Conservation (phyloP, 2,329 filamentous ascomycete species). For the Tympanopsis confertula region DNA sequence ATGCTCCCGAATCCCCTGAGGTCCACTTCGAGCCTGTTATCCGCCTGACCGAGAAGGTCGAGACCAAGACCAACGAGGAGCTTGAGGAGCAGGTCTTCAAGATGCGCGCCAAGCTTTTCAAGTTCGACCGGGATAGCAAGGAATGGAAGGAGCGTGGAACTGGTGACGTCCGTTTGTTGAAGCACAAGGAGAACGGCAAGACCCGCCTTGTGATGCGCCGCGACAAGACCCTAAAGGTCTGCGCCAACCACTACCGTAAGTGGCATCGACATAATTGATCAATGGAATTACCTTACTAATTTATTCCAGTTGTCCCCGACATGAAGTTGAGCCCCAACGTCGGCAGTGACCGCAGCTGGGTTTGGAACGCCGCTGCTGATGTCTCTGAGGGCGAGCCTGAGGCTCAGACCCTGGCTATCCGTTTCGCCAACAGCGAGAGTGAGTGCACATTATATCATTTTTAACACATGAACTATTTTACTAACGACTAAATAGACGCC, state of each 20-base stretch:
- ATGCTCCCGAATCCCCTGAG: constrained; percentile 76
- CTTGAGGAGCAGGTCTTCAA: constrained; percentile 95
- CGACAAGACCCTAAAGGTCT: constrained; percentile 99
- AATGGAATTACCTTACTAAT: background rate
- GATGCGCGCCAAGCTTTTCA: constrained; percentile 99
- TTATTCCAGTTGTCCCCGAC: constrained; percentile 69
- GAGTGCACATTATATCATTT: constrained; percentile 26
- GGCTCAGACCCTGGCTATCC: constrained; percentile 88
- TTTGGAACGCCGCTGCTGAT: constrained; percentile 96
- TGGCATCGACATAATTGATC: constrained; percentile 7
- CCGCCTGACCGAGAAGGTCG: constrained; percentile 90
- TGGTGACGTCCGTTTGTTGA: constrained; percentile 87
- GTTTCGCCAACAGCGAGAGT: constrained; percentile 97
- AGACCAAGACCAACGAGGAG: constrained; percentile 97
- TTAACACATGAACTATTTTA: constrained; percentile 4
- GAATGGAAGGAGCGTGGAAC: constrained; percentile 99
- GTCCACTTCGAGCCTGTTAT: constrained; percentile 97
- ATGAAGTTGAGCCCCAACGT: constrained; percentile 99
- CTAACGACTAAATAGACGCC: constrained; percentile 53
- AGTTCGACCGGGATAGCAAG: constrained; percentile 79
- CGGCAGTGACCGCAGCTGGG: constrained; percentile 95
- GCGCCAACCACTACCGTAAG: constrained; percentile 98
- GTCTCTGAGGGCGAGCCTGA: constrained; percentile 97
- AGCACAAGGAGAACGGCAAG: constrained; percentile 98
- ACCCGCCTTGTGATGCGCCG: constrained; percentile 95